Evolutionary conservation across 208 protist genomes (phyloP), one percentile per base, ranked within the genome.

Genomic region (Strigomonas oncopelti): DNA sequence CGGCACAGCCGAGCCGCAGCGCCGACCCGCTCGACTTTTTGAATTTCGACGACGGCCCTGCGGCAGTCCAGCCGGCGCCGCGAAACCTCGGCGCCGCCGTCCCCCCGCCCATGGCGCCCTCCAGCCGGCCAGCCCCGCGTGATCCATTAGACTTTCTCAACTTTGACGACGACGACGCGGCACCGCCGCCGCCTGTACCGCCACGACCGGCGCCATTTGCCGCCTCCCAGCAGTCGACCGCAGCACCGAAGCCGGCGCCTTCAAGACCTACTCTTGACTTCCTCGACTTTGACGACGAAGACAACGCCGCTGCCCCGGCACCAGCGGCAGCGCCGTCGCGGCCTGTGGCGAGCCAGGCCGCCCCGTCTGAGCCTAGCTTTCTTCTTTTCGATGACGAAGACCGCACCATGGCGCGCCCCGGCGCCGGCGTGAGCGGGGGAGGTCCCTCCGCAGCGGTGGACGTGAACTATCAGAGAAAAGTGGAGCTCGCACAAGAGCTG

Each of bases 131-230:
- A 18, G 38, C 63, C 5, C 25, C 59, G 13, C 54, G 63, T 16
- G 72, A 78, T 51, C 55, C 74, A 22, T 67, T 76, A 20, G 59
- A 69, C 20, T 84, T 84, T 73, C 61, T 84, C 38, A 73, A 77
- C 54, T 77, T 80, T 61, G 78, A 74, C 11, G 53, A 70, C 62
- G 53, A 22, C 5, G 36, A 25, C 7, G 18, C 54, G 5, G 16
- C 60, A 11, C 18, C 55, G 5, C 5, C 55, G n/a, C 7, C 52
- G 18, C 25, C 55, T 60, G 18, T 25, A 5, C 18, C 55, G 3
- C 27, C 32, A 14, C 5, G 5, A 14, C 55, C 20, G 3, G 27
- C 25, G 45, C 51, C 14, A 28, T 20, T 2, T 5, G 55, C 58
- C 11, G 27, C 58, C 11, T 20, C 58, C 9, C 18, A 24, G 7